Conservation (phyloP, 2,329 filamentous ascomycete genomes). For the Nigrograna mackinnonii region DNA sequence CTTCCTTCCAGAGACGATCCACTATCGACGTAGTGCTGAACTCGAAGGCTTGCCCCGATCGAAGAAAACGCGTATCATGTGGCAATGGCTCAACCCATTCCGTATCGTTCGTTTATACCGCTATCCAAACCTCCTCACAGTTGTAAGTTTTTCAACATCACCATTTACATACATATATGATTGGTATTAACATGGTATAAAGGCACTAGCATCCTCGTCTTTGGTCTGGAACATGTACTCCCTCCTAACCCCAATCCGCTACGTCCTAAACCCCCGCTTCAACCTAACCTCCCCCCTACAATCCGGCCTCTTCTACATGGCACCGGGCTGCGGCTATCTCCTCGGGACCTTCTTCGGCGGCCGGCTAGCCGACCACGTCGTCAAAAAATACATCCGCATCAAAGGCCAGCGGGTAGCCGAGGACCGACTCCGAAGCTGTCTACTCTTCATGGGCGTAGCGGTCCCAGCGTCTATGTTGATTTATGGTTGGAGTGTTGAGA, state of each 20-base stretch:
- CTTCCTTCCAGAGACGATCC: constrained; percentile 74
- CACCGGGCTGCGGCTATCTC: constrained; percentile 72
- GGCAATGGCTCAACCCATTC: constrained; percentile 68
- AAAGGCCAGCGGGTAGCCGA: constrained; percentile 67
- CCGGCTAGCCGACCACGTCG: constrained; percentile 68
- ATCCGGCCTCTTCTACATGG: constrained; percentile 73
- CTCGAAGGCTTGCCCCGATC: constrained; percentile 57
- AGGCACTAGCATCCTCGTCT: constrained; percentile 61
- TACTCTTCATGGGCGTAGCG: constrained; percentile 60
- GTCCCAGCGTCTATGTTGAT: constrained; percentile 68
- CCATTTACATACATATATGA: not conserved
- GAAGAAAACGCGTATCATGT: constrained; percentile 59
- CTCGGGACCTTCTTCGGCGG: constrained; percentile 73
- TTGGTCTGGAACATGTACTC: constrained; percentile 79
- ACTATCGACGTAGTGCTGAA: constrained; percentile 65
- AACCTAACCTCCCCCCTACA: constrained; percentile 67
- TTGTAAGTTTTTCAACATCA: constrained; percentile 22
- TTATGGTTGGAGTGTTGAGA: constrained; percentile 68
- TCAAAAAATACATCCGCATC: constrained; percentile 66
- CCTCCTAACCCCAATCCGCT: constrained; percentile 70
- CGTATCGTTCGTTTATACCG: constrained; percentile 66
- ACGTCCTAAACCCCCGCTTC: constrained; percentile 76
- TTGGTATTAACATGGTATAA: not conserved
- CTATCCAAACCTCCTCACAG: constrained; percentile 67
- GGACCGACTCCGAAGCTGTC: constrained; percentile 62